Evolutionary conservation across 352 stramenopile species (phyloP), one percentile per base, ranked within the genome.

Genomic region (Globisporangium megalacanthum): DNA sequence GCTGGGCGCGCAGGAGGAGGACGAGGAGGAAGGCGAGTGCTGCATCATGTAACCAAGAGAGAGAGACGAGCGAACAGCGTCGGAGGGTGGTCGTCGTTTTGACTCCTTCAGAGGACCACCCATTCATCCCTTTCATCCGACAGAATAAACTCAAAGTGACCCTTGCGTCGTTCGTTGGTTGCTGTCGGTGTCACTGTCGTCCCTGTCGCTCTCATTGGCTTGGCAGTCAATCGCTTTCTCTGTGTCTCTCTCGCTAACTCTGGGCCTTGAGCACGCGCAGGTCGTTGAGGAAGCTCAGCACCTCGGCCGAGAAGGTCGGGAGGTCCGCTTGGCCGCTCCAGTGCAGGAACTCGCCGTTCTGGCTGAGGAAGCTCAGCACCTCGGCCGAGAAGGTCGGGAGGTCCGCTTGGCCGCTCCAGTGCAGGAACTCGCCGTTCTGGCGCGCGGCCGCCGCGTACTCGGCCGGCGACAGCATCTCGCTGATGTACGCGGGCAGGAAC

Each of bases 321-420:
- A 91, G 59, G 50, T 93, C 83, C 9, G 79, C 70, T 49, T 93
- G 83, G 6, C 80, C 83, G 22, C 68, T 89, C 83, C 83, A 93
- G 52, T 83, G 74, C 17, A 90, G 58, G 31, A 78, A 89, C 39
- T 83, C 65, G 54, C 72, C 72, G 45, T 85, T 68, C 66, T 77
- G 70, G 33, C 65, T 89, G 36, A 93, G 61, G 59, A 89, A 93
- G 35, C 67, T 72, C 3, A 79, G 69, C 8, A 91, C 70, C 19
- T 93, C 83, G 50, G 69, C 68, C 4, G 81, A 78, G 64, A 93
- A 93, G 4, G 78, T 90, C 8, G 83, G 81, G 17, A 91, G 59
- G 50, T 93, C 83, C 9, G 79, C 70, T 49, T 93, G 83, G 6
- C 80, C 83, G 22, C 68, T 89, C 83, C 83, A 93, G 52, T 83